Evolutionary conservation across 2,329 filamentous ascomycete genomes (phyloP).

Genomic region (Stachybotrys echinatus): DNA sequence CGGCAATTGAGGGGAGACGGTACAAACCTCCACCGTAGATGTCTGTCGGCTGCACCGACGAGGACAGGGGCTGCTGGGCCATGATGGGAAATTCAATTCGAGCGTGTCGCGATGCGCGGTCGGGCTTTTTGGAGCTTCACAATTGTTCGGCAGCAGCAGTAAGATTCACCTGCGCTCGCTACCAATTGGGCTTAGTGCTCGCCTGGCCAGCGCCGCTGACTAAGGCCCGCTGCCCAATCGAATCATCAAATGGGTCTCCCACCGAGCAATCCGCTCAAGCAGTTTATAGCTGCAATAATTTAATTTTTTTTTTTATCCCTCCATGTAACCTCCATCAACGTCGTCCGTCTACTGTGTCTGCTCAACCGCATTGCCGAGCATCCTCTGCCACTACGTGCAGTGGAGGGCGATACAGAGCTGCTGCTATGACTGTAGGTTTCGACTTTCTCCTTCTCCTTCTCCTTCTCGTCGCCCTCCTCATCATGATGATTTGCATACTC

Average conservation of each 20-base stretch:
- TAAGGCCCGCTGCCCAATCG: too few species aligned
- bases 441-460: neutral
- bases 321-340: neutral
- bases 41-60: slow-evolving; percentile 54
- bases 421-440: slow-evolving; percentile 35
- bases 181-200: neutral
- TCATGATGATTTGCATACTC: slow-evolving; percentile 38
- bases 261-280: too few species aligned
- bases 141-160: neutral
- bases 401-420: neutral
- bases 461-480: slow-evolving; percentile 1
- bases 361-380: neutral
- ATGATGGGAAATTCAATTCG: slow-evolving; percentile 25
- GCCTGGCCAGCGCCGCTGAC: too few species aligned
- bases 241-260: too few species aligned
- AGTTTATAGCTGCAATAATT: too few species aligned
- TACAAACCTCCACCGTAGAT: slow-evolving; percentile 57
- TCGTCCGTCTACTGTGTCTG: neutral
- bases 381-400: neutral
- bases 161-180: neutral
- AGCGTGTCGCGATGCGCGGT: neutral
- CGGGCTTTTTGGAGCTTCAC: neutral
- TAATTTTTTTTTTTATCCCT: neutral
- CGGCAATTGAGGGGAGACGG: slow-evolving; percentile 7
- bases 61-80: slow-evolving; percentile 51